Percentiles rank a stretch among this genome's conserved stretches.
Evolutionary conservation across 2,329 filamentous ascomycete species (phyloP).

Genomic region (Aspergillus sp.): DNA sequence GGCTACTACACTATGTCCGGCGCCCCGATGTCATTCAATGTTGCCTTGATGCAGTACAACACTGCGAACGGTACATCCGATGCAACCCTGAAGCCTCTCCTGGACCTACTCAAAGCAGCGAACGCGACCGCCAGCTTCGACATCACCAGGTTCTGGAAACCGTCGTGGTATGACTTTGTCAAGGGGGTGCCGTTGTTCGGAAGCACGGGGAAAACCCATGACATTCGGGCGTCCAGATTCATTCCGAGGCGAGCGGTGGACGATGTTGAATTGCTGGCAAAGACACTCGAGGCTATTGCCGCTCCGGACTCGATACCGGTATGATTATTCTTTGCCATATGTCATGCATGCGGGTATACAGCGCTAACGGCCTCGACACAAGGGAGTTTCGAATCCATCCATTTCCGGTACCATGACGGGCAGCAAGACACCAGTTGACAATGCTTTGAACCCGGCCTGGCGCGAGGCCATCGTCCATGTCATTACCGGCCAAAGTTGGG

Average conservation of each 20-base stretch:
- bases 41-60: slow-evolving; percentile 4
- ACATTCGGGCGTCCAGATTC: slow-evolving; percentile 1
- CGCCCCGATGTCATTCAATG: neutral
- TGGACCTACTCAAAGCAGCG: neutral
- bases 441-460: slow-evolving; percentile 18
- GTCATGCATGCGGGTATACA: too few species aligned
- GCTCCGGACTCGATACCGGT: neutral
- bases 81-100: neutral
- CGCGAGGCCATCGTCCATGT: slow-evolving; percentile 14
- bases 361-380: neutral
- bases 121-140: neutral
- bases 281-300: slow-evolving; percentile 1
- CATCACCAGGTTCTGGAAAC: neutral
- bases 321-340: too few species aligned
- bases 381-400: slow-evolving; percentile 13
- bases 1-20: slow-evolving; percentile 7
- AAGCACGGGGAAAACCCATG: neutral
- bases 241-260: neutral
- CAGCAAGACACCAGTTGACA: slow-evolving; percentile 12
- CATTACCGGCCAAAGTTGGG: slow-evolving; percentile 14
- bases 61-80: neutral
- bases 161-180: slow-evolving; percentile 6
- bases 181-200: neutral
- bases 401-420: slow-evolving; percentile 16
- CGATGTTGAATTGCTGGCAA: neutral